Percentiles rank a stretch among this genome's conserved stretches.
Evolutionary conservation across 768 basidiomycete genomes (phyloP).

Genomic region (Lentinus brumalis): DNA sequence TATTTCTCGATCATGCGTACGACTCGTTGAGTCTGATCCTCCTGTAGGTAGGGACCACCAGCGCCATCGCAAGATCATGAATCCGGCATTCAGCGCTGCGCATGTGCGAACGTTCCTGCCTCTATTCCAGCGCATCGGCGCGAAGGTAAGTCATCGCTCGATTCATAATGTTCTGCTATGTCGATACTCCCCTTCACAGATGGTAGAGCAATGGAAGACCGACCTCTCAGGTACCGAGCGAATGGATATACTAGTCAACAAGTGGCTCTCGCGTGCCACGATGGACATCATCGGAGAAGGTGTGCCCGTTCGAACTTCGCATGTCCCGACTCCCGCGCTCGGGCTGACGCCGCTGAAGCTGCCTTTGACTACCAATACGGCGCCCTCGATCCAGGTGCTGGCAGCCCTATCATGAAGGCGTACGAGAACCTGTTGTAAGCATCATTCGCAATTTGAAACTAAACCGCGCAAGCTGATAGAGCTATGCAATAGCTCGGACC

Average conservation of each 20-base stretch:
- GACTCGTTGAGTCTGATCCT: too few relatives aligned
- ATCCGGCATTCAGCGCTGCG: conserved; percentile 20
- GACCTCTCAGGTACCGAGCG: conserved; percentile 2
- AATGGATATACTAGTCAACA: conserved; percentile 3
- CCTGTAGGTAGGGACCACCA: conserved; percentile 17
- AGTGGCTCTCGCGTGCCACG: conserved; percentile 23
- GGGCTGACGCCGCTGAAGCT: background rate
- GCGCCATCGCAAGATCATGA: conserved; percentile 25
- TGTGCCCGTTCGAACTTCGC: background rate
- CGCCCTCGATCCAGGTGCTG: conserved; percentile 7
- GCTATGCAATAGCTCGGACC: conserved; percentile 2
- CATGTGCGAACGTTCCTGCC: conserved; percentile 22
- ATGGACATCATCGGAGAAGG: conserved; percentile 28
- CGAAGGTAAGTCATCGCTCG: conserved; percentile 12
- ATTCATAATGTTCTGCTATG: too few relatives aligned
- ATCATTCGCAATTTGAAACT: too few relatives aligned
- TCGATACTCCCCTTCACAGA: background rate
- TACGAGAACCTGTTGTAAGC: conserved; percentile 23
- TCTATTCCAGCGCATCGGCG: conserved; percentile 15
- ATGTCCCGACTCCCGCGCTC: too few relatives aligned
- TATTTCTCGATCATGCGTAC: background rate
- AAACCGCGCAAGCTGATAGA: background rate
- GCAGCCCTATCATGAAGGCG: conserved; percentile 11
- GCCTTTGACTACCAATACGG: conserved; percentile 24
- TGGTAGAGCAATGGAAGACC: conserved; percentile 25